Evolutionary conservation across 2,329 filamentous ascomycete species (phyloP).

Genomic region (Cytospora chrysosperma): DNA sequence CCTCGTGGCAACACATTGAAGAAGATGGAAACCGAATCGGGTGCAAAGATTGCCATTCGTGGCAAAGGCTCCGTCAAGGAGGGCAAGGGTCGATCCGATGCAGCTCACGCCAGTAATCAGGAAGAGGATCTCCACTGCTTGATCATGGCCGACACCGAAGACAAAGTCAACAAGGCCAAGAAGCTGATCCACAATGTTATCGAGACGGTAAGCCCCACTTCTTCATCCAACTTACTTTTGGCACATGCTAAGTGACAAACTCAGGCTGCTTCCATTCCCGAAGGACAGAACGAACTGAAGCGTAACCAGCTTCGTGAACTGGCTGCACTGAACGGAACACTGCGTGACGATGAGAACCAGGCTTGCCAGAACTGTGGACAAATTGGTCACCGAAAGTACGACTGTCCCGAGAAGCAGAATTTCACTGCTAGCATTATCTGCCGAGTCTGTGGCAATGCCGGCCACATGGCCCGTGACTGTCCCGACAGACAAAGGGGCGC

Average conservation of each 20-base stretch:
- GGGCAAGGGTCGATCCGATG: slow-evolving; percentile 98
- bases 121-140: slow-evolving; percentile 98
- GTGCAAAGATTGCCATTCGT: slow-evolving; percentile 97
- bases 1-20: slow-evolving; percentile 99
- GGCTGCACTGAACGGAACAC: slow-evolving; percentile 95
- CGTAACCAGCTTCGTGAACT: slow-evolving; percentile 97
- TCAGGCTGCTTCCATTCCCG: slow-evolving; percentile 94
- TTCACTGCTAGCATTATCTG: slow-evolving; percentile 99
- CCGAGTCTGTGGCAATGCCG: slow-evolving; percentile 94
- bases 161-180: slow-evolving; percentile 99
- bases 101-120: slow-evolving; percentile 98
- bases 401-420: slow-evolving; percentile 96
- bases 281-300: slow-evolving; percentile 98
- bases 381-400: slow-evolving; percentile 98
- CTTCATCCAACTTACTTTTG: not conserved
- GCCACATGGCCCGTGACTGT: slow-evolving; percentile 98
- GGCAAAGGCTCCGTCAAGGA: slow-evolving; percentile 99
- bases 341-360: slow-evolving; percentile 98
- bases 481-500: slow-evolving; percentile 88
- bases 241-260: slow-evolving; percentile 27
- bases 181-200: slow-evolving; percentile 98
- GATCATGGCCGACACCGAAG: slow-evolving; percentile 99
- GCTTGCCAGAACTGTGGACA: slow-evolving; percentile 99
- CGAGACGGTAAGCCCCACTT: slow-evolving; percentile 73
- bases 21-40: slow-evolving; percentile 98